A percentile compares a stretch with the other conserved stretches of the same genome.
phyloP scores from a whole-genome alignment of 257 asterid genomes.

The Gentiana dahurica region DNA sequence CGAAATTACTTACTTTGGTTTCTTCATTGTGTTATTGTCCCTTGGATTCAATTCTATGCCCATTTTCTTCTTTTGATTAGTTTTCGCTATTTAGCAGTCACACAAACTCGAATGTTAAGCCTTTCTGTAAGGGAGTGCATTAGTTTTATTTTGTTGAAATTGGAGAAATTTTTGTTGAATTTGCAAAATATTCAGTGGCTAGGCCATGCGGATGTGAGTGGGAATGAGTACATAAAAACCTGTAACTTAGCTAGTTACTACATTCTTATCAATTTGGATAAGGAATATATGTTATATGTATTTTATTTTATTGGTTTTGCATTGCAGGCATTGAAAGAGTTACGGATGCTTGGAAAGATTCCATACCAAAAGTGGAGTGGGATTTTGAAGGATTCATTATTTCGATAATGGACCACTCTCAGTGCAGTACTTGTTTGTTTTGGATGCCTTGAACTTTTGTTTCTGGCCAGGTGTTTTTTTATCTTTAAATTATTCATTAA shows the following conservation, averaged over 20 bases:
- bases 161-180: too few species aligned
- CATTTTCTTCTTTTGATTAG: neutral
- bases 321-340: slow-evolving; percentile 60
- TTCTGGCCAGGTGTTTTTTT: slow-evolving; percentile 88
- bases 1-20: neutral
- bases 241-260: too few species aligned
- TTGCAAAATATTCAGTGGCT: too few species aligned
- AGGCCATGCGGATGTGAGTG: neutral
- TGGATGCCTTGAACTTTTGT: slow-evolving; percentile 95
- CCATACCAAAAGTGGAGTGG: slow-evolving; percentile 89
- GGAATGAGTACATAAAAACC: neutral
- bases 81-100: too few species aligned
- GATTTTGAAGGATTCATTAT: slow-evolving; percentile 89
- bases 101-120: too few species aligned
- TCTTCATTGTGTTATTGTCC: neutral
- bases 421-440: slow-evolving; percentile 80
- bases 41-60: neutral
- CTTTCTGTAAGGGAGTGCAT: too few species aligned
- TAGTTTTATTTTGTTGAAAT: too few species aligned
- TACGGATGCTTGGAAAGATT: slow-evolving; percentile 55
- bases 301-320: slow-evolving; percentile 1
- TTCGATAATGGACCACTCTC: slow-evolving; percentile 89
- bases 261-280: neutral
- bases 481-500: too few species aligned
- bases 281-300: neutral